phyloP scores from a whole-genome alignment of 2,329 filamentous ascomycete genomes.

The Coniochaeta sp. region DNA sequence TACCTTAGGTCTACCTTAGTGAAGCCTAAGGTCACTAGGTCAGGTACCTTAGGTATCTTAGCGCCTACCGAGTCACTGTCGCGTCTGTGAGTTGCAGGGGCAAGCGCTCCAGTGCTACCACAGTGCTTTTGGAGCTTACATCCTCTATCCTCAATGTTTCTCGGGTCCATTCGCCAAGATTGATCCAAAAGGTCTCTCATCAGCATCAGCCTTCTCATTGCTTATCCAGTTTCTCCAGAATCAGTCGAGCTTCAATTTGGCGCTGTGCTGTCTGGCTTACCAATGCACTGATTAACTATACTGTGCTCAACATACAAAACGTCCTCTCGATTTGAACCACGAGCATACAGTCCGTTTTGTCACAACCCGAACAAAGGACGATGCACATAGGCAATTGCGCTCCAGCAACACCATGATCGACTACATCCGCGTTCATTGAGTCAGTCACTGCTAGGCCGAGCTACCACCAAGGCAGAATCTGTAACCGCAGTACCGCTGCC shows the following conservation, averaged over 20 bases:
- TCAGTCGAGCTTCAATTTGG: not conserved
- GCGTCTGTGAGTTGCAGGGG: not conserved
- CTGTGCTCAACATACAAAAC: not conserved
- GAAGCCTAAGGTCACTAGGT: too few species aligned
- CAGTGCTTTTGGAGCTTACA: not conserved
- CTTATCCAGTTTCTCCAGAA: not conserved
- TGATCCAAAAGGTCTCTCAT: not conserved
- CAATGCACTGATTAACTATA: not conserved
- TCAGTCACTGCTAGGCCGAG: not conserved
- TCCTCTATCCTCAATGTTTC: not conserved
- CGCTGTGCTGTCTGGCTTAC: too few species aligned
- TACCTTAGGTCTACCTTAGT: not conserved
- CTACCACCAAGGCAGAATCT: constrained; percentile 1
- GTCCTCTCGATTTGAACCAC: too few species aligned
- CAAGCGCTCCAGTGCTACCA: not conserved
- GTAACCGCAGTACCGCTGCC: not conserved
- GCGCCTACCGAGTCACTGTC: not conserved
- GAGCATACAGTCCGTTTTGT: too few species aligned
- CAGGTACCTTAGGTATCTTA: not conserved
- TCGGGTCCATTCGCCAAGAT: not conserved
- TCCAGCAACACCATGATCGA: not conserved
- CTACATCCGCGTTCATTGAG: not conserved
- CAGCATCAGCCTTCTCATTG: not conserved
- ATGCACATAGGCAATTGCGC: not conserved
- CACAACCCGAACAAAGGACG: not conserved